Conservation (phyloP, 1,284 basidiomycete species). For the Cryptococcus neoformans region DNA sequence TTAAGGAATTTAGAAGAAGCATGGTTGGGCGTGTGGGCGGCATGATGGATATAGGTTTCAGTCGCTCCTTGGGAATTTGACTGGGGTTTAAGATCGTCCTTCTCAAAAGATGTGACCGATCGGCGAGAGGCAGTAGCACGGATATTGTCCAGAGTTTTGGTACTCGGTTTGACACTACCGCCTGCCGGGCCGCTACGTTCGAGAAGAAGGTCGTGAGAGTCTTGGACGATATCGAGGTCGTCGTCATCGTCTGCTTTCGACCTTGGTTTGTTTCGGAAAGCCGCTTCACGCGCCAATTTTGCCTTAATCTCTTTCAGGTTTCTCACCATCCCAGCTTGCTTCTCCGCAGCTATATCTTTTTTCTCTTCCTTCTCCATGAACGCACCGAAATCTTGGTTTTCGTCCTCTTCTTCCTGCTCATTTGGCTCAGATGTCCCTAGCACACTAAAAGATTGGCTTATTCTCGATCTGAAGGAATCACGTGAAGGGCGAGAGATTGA, state of each 20-base stretch:
- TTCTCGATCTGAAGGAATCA: too few species aligned
- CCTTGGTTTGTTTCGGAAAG: background rate
- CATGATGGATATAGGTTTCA: slow-evolving; percentile 34
- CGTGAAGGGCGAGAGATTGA: too few species aligned
- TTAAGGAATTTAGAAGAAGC: slow-evolving; percentile 20
- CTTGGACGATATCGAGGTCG: slow-evolving; percentile 17
- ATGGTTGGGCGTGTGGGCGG: slow-evolving; percentile 29
- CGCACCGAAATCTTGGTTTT: slow-evolving; percentile 5
- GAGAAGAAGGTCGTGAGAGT: background rate
- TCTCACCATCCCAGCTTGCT: background rate
- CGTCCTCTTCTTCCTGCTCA: slow-evolving; percentile 12
- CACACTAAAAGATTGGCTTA: too few species aligned
- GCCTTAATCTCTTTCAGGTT: background rate
- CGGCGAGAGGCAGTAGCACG: too few species aligned
- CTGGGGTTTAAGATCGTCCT: slow-evolving; percentile 1
- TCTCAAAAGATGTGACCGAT: too few species aligned
- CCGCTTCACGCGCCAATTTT: background rate
- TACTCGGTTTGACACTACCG: too few species aligned
- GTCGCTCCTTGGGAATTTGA: slow-evolving; percentile 13
- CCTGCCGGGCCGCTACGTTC: too few species aligned
- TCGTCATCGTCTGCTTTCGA: slow-evolving; percentile 13
- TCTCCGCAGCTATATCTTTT: background rate
- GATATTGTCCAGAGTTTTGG: too few species aligned
- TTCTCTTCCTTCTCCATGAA: slow-evolving; percentile 1
- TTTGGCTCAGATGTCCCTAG: background rate